Evolutionary conservation across 768 basidiomycete genomes (phyloP).

Genomic region (Tubosaeta sp.): DNA sequence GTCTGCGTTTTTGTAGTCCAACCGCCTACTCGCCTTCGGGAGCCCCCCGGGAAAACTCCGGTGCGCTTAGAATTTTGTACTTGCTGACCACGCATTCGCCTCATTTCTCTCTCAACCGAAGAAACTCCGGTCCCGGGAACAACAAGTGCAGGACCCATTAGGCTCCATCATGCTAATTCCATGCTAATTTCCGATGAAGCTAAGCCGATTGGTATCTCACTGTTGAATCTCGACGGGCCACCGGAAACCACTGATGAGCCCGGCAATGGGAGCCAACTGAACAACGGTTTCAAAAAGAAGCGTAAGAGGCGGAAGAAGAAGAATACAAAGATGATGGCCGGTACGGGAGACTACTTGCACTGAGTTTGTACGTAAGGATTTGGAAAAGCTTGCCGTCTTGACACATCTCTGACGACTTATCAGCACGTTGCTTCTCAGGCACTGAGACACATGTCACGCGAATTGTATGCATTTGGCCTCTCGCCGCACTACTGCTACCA

Average conservation of each 20-base stretch:
- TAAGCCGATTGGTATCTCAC: constrained; percentile 29
- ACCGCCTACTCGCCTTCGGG: not conserved
- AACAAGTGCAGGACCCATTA: constrained; percentile 1
- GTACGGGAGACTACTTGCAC: constrained; percentile 14
- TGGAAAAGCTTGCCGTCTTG: not conserved
- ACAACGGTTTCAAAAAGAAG: constrained; percentile 46
- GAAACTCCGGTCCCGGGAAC: constrained; percentile 16
- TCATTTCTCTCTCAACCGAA: constrained; percentile 10
- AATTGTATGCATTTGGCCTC: not conserved
- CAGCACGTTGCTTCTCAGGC: constrained; percentile 5
- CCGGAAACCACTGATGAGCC: constrained; percentile 24
- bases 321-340: constrained; percentile 34
- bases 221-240: constrained; percentile 56
- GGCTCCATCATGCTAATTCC: constrained; percentile 4
- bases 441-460: not conserved
- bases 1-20: constrained; percentile 1
- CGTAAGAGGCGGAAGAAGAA: constrained; percentile 52
- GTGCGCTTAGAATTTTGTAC: constrained; percentile 13
- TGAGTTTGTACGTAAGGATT: constrained; percentile 16
- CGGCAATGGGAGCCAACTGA: constrained; percentile 14
- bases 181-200: constrained; percentile 9
- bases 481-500: not conserved
- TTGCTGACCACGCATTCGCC: constrained; percentile 6
- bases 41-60: constrained; percentile 9
- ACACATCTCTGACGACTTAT: not conserved